Conservation (phyloP, 768 basidiomycete species). For the Boletus reticulatus region DNA sequence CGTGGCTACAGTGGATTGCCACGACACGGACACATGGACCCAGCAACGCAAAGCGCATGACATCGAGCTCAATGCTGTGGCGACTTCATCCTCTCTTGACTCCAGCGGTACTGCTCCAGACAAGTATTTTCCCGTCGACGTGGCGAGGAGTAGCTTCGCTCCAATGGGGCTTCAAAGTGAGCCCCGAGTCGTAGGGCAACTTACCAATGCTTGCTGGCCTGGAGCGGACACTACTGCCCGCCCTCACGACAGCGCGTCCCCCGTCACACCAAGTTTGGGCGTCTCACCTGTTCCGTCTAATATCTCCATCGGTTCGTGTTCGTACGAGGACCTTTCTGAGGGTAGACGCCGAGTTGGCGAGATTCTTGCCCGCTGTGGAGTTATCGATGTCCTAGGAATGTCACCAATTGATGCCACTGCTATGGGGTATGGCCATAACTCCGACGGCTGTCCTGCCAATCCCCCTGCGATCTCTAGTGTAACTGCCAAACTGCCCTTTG, state of each 20-base stretch:
- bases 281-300: neutral
- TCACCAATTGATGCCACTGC: neutral
- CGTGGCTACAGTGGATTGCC: slow-evolving; percentile 21
- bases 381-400: slow-evolving; percentile 7
- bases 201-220: neutral
- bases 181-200: neutral
- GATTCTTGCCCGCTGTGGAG: slow-evolving; percentile 21
- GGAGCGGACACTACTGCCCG: neutral
- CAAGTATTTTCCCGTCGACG: neutral
- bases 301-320: neutral
- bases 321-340: slow-evolving; percentile 8
- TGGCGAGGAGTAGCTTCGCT: neutral
- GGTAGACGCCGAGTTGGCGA: slow-evolving; percentile 19
- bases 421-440: neutral
- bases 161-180: slow-evolving; percentile 6
- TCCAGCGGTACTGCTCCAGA: neutral
- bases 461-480: neutral
- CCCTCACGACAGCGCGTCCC: slow-evolving; percentile 1
- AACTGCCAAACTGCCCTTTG: neutral
- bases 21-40: slow-evolving; percentile 28
- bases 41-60: slow-evolving; percentile 7
- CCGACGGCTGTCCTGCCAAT: neutral
- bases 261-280: slow-evolving; percentile 3
- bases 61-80: slow-evolving; percentile 7
- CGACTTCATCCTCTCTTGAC: slow-evolving; percentile 9